Conservation (phyloP, 2,329 filamentous ascomycete genomes). For the Cladosporium sp. region DNA sequence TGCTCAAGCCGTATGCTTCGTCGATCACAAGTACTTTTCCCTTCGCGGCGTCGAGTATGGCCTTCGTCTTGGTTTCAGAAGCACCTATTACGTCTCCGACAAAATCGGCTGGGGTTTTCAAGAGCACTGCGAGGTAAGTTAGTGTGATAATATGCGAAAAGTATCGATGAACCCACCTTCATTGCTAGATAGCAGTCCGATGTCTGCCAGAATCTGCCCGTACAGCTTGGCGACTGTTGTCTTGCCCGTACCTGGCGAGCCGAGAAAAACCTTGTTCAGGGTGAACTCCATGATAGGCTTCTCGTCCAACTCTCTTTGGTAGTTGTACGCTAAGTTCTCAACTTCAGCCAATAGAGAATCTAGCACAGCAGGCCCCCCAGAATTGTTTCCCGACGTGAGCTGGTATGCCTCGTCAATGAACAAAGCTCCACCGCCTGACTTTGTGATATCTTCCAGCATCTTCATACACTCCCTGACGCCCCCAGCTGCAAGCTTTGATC, state of each 20-base stretch:
- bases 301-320: slow-evolving; percentile 60
- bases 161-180: slow-evolving; percentile 48
- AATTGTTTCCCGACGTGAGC: slow-evolving; percentile 54
- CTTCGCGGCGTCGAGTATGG: slow-evolving; percentile 58
- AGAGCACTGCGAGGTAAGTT: slow-evolving; percentile 47
- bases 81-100: slow-evolving; percentile 58
- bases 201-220: slow-evolving; percentile 60
- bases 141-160: not conserved
- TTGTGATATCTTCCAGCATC: slow-evolving; percentile 52
- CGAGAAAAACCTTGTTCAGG: slow-evolving; percentile 66
- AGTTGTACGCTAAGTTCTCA: slow-evolving; percentile 65
- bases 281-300: slow-evolving; percentile 55
- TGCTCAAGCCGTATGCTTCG: slow-evolving; percentile 61
- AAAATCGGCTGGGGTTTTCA: slow-evolving; percentile 72
- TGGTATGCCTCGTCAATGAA: slow-evolving; percentile 82
- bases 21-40: slow-evolving; percentile 79
- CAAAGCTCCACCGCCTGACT: slow-evolving; percentile 60
- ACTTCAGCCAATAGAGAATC: slow-evolving; percentile 69
- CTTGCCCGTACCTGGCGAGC: slow-evolving; percentile 72
- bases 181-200: slow-evolving; percentile 63
- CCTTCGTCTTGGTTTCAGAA: slow-evolving; percentile 68
- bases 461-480: slow-evolving; percentile 57
- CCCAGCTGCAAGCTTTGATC: slow-evolving; percentile 54
- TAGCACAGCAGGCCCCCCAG: slow-evolving; percentile 57
- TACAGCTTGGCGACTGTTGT: slow-evolving; percentile 72